Base-by-base conservation (phyloP, 202 grass and related monocot genomes). In the Cymbopogon flexuosus region DNA sequence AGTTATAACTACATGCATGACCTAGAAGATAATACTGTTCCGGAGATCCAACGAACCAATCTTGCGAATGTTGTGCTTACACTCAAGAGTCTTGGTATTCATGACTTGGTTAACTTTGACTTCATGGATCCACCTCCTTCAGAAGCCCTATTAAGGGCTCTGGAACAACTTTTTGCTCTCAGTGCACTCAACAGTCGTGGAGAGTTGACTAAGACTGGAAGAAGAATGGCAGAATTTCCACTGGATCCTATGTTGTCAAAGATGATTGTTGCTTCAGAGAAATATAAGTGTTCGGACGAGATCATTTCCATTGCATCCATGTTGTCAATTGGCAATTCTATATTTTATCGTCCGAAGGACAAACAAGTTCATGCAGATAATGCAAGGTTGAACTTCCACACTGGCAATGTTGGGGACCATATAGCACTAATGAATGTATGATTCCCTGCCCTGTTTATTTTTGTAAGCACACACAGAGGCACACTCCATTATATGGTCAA, bases 31-130 rank as follows among this genome's bases (percentile, higher is more conserved):
- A 94, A 94, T 76, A 88, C 90, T 79, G 88, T 97, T 73, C 92
- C 92, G 0, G 94, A 94, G 79, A 97, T 97, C 66, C 94, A 97
- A 61, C 87, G 92, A 58, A 97, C 90, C n/a, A 97, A 94, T 73
- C 88, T 97, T 82, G 92, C 94, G 13, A 97, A 93, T 70, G 94
- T 97, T 6, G 94, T 97, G 21, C 88, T 97, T 61, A 93, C 92
- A 31, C 87, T 97, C 64, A 97, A 94, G 85, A 92, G 90, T 85
- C 84, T 97, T 33, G 90, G 92, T 43, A 94, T 97, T 85, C 86
- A 97, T 74, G 94, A 97, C 68, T 90, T 97, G 78, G 90, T 97
- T 70, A 97, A 97, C 83, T 97, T 97, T 82, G 94, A 97, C 69
- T 97, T 94, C 70, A 97, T 97, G 94, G 94, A 97, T 14, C 91